Evolutionary conservation across 2,329 filamentous ascomycete genomes (phyloP), one percentile per base, ranked within the genome.

Genomic region (Sporothrix dimorphospora): DNA sequence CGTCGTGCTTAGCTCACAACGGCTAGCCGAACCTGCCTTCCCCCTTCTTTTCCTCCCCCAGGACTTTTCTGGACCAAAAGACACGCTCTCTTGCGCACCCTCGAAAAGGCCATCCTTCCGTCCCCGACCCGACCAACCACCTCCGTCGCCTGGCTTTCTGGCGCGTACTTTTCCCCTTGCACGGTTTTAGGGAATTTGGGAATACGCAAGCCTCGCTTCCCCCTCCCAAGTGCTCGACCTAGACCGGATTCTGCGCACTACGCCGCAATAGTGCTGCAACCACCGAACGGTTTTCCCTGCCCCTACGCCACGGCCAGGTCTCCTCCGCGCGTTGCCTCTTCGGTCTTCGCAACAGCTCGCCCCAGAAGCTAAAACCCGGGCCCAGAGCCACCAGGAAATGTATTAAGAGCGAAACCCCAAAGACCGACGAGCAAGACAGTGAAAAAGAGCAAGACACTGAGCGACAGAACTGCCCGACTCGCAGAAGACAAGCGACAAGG

Each of bases 261-360:
- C 59, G 34, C 45, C 55, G 42, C 55, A 55, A 71, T 71, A 71
- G 69, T 57, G 51, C 40, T 68, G 42, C 51, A 68, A 70, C 59
- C 69, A 55, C 47, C 47, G 21, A 71, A 66, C 47, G 21, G 57
- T 63, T 51, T 49, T 57, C 55, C 53, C 59, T 65, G 59, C 34
- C 59, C 38, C 42, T 67, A 24, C 47, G 67, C 69, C 73, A 70
- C 61, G 69, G 40, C 69, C 66, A 49, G 40, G 51, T 57, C 49
- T 69, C 67, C 67, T 69, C 65, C 67, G 63, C 73, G 72, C 73
- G 72, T 71, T 74, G 70, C 73, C 73, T 57, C 40, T 73, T 74
- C 53, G 40, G 73, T 73, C 73, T 47, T 69, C 70, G 68, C 69
- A 72, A 47, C 9, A 55, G 53, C 71, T 59, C n/a, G n/a, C 59